Evolutionary conservation across 495 filamentous ascomycete genomes (phyloP).

Genomic region (Rusavskia elegans): DNA sequence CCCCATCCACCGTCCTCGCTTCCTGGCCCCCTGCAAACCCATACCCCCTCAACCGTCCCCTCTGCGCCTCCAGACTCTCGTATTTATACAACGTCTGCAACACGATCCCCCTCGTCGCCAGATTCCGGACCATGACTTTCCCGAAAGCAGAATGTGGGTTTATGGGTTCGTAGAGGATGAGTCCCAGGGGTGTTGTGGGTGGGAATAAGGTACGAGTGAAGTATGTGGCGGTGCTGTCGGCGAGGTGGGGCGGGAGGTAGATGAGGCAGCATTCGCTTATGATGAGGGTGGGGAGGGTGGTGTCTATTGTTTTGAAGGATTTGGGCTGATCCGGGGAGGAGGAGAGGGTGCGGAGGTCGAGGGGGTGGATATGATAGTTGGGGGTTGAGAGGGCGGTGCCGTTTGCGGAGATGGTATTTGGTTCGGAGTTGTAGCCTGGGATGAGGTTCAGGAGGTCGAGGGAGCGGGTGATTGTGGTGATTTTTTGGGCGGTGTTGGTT

Average conservation of each 20-base stretch:
- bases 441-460: slow-evolving; percentile 16
- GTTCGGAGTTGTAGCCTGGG: slow-evolving; percentile 3
- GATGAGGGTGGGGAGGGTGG: slow-evolving; percentile 56
- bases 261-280: slow-evolving; percentile 90
- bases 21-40: slow-evolving; percentile 41
- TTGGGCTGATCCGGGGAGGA: neutral
- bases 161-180: slow-evolving; percentile 84
- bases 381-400: slow-evolving; percentile 27
- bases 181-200: slow-evolving; percentile 28
- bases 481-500: slow-evolving; percentile 51
- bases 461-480: slow-evolving; percentile 29
- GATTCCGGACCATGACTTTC: slow-evolving; percentile 76
- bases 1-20: slow-evolving; percentile 51
- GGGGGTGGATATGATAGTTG: slow-evolving; percentile 57
- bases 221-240: slow-evolving; percentile 29
- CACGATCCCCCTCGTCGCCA: slow-evolving; percentile 66
- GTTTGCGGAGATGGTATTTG: slow-evolving; percentile 20
- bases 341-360: slow-evolving; percentile 58
- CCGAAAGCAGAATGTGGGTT: slow-evolving; percentile 74
- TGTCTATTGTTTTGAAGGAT: slow-evolving; percentile 23
- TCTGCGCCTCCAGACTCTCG: slow-evolving; percentile 47
- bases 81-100: slow-evolving; percentile 71
- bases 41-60: slow-evolving; percentile 39
- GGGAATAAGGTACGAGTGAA: slow-evolving; percentile 1
- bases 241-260: slow-evolving; percentile 53